These are phyloP conservation scores for Cucumis hystrix DNA, from an alignment of 306 rosid species.

Conservation along the genomic window DNA sequence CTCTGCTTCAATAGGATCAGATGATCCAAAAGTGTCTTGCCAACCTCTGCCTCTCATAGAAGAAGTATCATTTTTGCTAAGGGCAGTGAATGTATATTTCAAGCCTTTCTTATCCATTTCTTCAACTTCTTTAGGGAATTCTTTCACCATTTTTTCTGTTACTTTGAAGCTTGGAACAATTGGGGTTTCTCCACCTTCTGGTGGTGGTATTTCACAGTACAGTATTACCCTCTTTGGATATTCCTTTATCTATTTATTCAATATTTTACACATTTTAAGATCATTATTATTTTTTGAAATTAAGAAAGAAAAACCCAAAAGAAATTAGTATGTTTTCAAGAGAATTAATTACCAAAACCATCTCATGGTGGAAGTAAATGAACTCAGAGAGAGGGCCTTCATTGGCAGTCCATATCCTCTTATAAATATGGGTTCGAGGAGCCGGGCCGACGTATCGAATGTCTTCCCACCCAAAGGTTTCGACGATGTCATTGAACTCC, in stretches of 20 bases:
- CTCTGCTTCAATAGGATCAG: slow-evolving; percentile 50
- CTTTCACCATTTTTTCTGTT: slow-evolving; percentile 53
- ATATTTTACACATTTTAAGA: not conserved
- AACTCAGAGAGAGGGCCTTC: slow-evolving; percentile 86
- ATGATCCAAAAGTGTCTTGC: slow-evolving; percentile 61
- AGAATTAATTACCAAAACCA: slow-evolving; percentile 62
- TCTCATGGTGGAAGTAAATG: slow-evolving; percentile 81
- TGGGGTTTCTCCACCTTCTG: slow-evolving; percentile 80
- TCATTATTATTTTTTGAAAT: not conserved
- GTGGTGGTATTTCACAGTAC: slow-evolving; percentile 73
- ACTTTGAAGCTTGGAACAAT: slow-evolving; percentile 70
- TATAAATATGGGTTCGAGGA: slow-evolving; percentile 61
- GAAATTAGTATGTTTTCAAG: not conserved
- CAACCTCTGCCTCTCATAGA: slow-evolving; percentile 91
- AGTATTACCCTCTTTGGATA: slow-evolving; percentile 42
- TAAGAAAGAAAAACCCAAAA: not conserved
- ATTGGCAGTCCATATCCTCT: slow-evolving; percentile 79
- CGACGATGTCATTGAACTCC: slow-evolving; percentile 57
- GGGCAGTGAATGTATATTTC: slow-evolving; percentile 54
- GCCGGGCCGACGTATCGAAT: slow-evolving; percentile 76
- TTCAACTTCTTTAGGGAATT: slow-evolving; percentile 53
- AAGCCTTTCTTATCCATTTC: slow-evolving; percentile 46
- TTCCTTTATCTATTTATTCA: slow-evolving; percentile 40
- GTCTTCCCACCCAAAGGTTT: slow-evolving; percentile 61
- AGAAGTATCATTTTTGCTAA: slow-evolving; percentile 28